Evolutionary conservation across 2,329 filamentous ascomycete species (phyloP).

Genomic region (Thyridium curvatum): DNA sequence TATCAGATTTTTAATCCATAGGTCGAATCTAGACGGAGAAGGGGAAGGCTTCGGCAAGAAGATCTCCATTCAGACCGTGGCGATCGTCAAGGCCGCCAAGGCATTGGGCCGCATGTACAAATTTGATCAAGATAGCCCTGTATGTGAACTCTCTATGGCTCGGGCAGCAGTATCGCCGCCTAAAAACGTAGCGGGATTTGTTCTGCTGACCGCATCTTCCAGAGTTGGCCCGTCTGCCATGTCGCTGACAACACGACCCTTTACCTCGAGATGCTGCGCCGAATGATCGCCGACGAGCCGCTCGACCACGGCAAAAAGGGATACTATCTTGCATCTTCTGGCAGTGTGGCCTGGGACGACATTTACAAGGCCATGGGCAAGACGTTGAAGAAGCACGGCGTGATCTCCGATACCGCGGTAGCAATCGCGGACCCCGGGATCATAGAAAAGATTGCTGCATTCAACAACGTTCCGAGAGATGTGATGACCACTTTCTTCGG

Average conservation of each 20-base stretch:
- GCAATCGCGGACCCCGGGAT: conserved; percentile 23
- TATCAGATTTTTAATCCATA: neutral
- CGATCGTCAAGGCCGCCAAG: conserved; percentile 38
- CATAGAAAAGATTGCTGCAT: conserved; percentile 33
- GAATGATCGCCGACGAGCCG: conserved; percentile 31
- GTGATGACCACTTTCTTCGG: conserved; percentile 33
- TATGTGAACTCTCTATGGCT: conserved; percentile 18
- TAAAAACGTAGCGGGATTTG: too few relatives aligned
- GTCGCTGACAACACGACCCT: conserved; percentile 37
- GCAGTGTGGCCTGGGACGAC: conserved; percentile 42
- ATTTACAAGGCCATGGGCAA: conserved; percentile 39
- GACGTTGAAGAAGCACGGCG: conserved; percentile 28
- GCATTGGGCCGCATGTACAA: conserved; percentile 30
- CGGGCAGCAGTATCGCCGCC: neutral
- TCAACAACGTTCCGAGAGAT: conserved; percentile 22
- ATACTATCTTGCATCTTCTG: conserved; percentile 43
- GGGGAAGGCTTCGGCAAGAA: conserved; percentile 42
- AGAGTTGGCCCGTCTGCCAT: conserved; percentile 49
- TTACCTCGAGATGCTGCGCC: conserved; percentile 36
- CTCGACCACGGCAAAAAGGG: conserved; percentile 34
- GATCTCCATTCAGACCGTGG: conserved; percentile 44
- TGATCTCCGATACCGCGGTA: conserved; percentile 30
- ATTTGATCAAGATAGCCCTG: conserved; percentile 28
- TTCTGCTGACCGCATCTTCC: neutral
- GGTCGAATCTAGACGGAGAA: conserved; percentile 28